Conservation (phyloP, 805 yeast species). For the Kazachstania martiniae region DNA sequence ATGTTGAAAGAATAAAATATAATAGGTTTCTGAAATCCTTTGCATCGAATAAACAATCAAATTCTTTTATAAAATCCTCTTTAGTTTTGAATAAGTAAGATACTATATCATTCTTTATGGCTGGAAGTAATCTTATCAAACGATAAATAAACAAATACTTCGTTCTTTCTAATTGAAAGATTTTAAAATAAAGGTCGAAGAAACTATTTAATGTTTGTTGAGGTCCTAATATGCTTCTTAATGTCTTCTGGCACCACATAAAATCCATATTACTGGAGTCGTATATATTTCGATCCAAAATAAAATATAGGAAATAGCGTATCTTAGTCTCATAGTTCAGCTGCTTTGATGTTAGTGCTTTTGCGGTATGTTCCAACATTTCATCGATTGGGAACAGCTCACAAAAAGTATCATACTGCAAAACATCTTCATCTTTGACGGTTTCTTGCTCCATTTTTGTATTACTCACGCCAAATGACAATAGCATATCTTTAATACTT, state of each 20-base stretch:
- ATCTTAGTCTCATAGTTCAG: not conserved
- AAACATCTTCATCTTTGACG: slow-evolving; percentile 1
- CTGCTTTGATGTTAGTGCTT: too few species aligned
- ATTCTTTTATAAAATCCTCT: slow-evolving; percentile 7
- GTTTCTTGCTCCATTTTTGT: not conserved
- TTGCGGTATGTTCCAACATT: slow-evolving; percentile 2
- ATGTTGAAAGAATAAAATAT: slow-evolving; percentile 18
- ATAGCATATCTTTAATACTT: slow-evolving; percentile 3
- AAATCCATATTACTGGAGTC: slow-evolving; percentile 13
- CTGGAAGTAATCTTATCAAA: slow-evolving; percentile 12
- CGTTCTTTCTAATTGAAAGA: slow-evolving; percentile 7
- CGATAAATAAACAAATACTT: slow-evolving; percentile 20
- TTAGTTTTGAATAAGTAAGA: slow-evolving; percentile 5
- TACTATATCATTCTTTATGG: slow-evolving; percentile 9
- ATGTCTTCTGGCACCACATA: slow-evolving; percentile 8
- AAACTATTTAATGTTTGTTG: not conserved
- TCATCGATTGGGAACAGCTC: slow-evolving; percentile 13
- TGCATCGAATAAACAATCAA: slow-evolving; percentile 13
- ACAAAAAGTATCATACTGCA: slow-evolving; percentile 12
- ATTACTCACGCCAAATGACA: slow-evolving; percentile 12
- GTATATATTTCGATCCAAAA: slow-evolving; percentile 22
- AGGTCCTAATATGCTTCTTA: not conserved
- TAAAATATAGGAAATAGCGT: slow-evolving; percentile 10
- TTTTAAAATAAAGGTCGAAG: slow-evolving; percentile 6
- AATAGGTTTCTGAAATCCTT: slow-evolving; percentile 12